Conservation (phyloP, 2,329 filamentous ascomycete species). For the Bipolaris bicolor region DNA sequence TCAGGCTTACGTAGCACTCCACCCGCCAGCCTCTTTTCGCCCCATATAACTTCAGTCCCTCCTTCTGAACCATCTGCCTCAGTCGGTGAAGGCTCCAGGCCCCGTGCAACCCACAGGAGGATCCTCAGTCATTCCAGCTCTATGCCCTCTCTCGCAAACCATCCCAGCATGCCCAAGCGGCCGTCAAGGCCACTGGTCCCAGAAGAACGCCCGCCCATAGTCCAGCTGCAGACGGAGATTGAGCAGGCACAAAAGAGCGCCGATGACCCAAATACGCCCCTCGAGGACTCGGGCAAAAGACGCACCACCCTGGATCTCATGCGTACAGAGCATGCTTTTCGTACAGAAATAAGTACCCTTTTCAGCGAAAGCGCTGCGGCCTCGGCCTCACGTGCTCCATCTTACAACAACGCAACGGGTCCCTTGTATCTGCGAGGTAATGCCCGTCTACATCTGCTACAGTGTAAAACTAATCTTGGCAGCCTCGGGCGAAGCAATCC, state of each 20-base stretch:
- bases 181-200: constrained; percentile 36
- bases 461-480: constrained; percentile 21
- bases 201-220: constrained; percentile 37
- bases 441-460: too few species aligned
- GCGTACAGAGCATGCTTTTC: constrained; percentile 48
- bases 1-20: constrained; percentile 20
- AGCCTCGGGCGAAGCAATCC: constrained; percentile 48
- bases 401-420: constrained; percentile 49
- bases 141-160: constrained; percentile 33
- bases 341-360: constrained; percentile 53
- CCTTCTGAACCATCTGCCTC: constrained; percentile 22
- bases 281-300: constrained; percentile 37
- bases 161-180: constrained; percentile 36
- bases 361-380: constrained; percentile 51
- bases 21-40: constrained; percentile 39
- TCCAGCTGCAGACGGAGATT: constrained; percentile 44
- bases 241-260: constrained; percentile 56
- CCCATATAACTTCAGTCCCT: constrained; percentile 24
- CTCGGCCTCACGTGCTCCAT: constrained; percentile 50
- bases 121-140: constrained; percentile 38
- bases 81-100: constrained; percentile 10
- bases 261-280: constrained; percentile 55
- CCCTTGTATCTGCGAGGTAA: constrained; percentile 44
- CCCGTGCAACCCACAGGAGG: constrained; percentile 20
- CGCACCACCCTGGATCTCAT: constrained; percentile 36